phyloP scores from a whole-genome alignment of 1,139 yeast species.

The Blastobotrys raffinosifermentans region DNA sequence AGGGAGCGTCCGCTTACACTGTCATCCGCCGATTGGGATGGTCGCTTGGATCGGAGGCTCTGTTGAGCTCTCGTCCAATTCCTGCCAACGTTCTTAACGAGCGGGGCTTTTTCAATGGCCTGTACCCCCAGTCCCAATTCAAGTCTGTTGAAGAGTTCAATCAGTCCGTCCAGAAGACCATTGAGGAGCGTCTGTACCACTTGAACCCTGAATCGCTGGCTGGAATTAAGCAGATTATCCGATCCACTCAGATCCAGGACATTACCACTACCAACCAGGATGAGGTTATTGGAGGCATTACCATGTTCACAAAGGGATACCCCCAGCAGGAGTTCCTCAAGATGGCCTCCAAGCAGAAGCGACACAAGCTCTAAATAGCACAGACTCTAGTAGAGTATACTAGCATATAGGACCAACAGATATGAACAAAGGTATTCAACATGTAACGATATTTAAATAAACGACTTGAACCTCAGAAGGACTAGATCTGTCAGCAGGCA shows the following conservation, averaged over 20 bases:
- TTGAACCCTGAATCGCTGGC: constrained; percentile 56
- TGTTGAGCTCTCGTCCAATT: constrained; percentile 64
- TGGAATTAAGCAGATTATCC: constrained; percentile 53
- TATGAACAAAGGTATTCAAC: too few relatives aligned
- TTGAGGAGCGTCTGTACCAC: constrained; percentile 33
- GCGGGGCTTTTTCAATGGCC: constrained; percentile 59
- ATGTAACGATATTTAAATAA: too few relatives aligned
- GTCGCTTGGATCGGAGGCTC: constrained; percentile 68
- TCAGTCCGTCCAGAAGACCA: constrained; percentile 42
- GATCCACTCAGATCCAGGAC: constrained; percentile 34
- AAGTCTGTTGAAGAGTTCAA: constrained; percentile 57
- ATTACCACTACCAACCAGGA: constrained; percentile 50
- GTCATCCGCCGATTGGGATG: constrained; percentile 67
- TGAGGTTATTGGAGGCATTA: constrained; percentile 65
- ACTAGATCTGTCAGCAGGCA: too few relatives aligned
- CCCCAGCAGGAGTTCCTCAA: constrained; percentile 66
- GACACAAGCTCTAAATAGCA: constrained; percentile 57
- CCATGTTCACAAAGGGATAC: constrained; percentile 63
- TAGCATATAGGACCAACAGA: too few relatives aligned
- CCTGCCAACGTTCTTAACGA: constrained; percentile 51
- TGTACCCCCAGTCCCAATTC: constrained; percentile 42
- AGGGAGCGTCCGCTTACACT: constrained; percentile 71
- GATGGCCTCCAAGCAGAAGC: constrained; percentile 49
- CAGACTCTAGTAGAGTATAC: too few relatives aligned
- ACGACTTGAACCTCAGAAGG: too few relatives aligned